phyloP scores from a whole-genome alignment of 2,329 filamentous ascomycete genomes.

The Xylariaceae sp. region DNA sequence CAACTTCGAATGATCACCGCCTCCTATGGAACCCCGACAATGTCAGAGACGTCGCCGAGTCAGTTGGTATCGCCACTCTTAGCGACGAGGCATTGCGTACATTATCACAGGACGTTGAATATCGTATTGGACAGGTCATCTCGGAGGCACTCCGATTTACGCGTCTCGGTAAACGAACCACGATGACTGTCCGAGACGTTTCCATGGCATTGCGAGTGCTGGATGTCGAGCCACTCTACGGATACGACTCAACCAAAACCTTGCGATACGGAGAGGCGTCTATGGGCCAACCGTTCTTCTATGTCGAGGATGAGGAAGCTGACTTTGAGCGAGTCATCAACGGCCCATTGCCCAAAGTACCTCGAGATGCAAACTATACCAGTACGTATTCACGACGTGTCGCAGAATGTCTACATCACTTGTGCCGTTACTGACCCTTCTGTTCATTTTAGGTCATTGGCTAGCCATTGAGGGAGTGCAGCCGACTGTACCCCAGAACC shows the following conservation, averaged over 20 bases:
- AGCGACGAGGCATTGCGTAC: conserved; percentile 82
- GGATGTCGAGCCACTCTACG: conserved; percentile 91
- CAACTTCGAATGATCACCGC: conserved; percentile 21
- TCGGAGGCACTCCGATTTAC: conserved; percentile 94
- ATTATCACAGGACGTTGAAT: conserved; percentile 90
- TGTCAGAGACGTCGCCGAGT: conserved; percentile 91
- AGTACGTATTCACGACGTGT: conserved; percentile 45
- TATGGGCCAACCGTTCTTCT: conserved; percentile 88
- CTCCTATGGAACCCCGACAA: conserved; percentile 94
- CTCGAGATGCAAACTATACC: conserved; percentile 86
- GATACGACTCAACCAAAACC: conserved; percentile 87
- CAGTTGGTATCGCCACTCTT: conserved; percentile 77
- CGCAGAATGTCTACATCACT: not conserved
- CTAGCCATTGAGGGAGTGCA: conserved; percentile 96
- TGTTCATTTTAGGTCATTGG: conserved; percentile 68
- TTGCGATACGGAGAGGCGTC: conserved; percentile 91
- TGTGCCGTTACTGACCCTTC: conserved; percentile 13
- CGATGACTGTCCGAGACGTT: conserved; percentile 83
- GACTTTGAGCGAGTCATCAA: conserved; percentile 99
- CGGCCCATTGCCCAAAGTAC: conserved; percentile 88
- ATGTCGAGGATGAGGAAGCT: conserved; percentile 96
- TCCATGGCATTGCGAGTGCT: conserved; percentile 78
- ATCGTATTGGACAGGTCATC: conserved; percentile 86
- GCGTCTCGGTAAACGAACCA: conserved; percentile 82
- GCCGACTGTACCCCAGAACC: conserved; percentile 93